A percentile compares a stretch with the other conserved stretches of the same genome.
Evolutionary conservation across 1,139 yeast species (phyloP).

Genomic region (Debaryomyces udenii): DNA sequence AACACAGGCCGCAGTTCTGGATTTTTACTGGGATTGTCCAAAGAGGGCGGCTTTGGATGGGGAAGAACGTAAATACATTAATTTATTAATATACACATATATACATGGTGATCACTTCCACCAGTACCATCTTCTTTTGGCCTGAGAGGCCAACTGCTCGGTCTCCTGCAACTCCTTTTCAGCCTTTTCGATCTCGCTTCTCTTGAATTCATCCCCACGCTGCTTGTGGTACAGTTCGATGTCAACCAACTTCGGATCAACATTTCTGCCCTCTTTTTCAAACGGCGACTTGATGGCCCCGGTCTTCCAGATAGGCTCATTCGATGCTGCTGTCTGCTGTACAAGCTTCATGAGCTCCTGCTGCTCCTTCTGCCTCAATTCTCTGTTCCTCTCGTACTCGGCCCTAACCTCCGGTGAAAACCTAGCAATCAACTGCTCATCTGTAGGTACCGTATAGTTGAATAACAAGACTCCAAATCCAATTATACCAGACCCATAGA

Average conservation of each 20-base stretch:
- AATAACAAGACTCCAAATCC: constrained; percentile 68
- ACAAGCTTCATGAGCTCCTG: constrained; percentile 68
- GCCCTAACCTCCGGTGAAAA: constrained; percentile 84
- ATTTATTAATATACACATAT: constrained; percentile 10
- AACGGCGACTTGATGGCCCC: constrained; percentile 71
- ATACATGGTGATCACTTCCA: constrained; percentile 11
- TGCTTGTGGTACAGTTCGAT: constrained; percentile 53
- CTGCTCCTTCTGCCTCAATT: constrained; percentile 66
- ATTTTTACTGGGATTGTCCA: constrained; percentile 47
- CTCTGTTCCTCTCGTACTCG: constrained; percentile 70
- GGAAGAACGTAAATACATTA: constrained; percentile 20
- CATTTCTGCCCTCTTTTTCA: constrained; percentile 43
- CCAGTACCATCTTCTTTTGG: constrained; percentile 40
- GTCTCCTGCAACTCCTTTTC: constrained; percentile 36
- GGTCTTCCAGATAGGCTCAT: constrained; percentile 81
- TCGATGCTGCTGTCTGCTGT: constrained; percentile 59
- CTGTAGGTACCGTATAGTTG: constrained; percentile 79
- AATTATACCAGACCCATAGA: constrained; percentile 62
- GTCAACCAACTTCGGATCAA: constrained; percentile 45
- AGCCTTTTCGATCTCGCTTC: constrained; percentile 44
- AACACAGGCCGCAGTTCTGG: constrained; percentile 23
- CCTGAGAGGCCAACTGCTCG: constrained; percentile 29
- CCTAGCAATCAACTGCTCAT: constrained; percentile 70
- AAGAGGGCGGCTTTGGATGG: constrained; percentile 51
- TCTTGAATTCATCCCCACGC: constrained; percentile 48